Evolutionary conservation across 495 filamentous ascomycete genomes (phyloP).

Genomic region (Collariella sp.): DNA sequence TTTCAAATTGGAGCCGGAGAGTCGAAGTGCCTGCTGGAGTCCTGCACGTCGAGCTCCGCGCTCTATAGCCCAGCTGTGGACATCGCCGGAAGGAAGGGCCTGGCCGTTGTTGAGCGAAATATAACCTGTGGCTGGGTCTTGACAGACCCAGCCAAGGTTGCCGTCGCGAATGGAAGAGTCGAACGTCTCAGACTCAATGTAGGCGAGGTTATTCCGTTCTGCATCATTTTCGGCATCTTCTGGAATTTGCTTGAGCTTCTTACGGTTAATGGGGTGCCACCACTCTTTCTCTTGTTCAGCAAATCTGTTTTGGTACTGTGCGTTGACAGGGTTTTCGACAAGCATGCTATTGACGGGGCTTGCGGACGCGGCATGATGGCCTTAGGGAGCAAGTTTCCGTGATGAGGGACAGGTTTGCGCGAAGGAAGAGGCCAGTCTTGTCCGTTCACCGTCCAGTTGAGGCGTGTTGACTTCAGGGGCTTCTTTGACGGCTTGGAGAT

Average conservation of each 20-base stretch:
- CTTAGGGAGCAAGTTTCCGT: constrained; percentile 6
- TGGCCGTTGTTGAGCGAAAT: constrained; percentile 11
- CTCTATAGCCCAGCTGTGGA: constrained; percentile 14
- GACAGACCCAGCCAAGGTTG: background rate
- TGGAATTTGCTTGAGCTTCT: background rate
- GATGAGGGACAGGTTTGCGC: background rate
- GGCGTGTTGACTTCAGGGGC: constrained; percentile 15
- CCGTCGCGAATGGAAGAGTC: background rate
- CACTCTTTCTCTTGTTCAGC: background rate
- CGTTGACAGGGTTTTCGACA: background rate
- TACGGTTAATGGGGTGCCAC: background rate
- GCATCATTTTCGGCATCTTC: background rate
- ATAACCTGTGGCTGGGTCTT: constrained; percentile 5
- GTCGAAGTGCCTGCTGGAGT: constrained; percentile 31
- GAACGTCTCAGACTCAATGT: constrained; percentile 11
- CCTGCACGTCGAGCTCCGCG: constrained; percentile 36
- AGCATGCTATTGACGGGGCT: constrained; percentile 14
- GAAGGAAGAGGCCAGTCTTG: constrained; percentile 14
- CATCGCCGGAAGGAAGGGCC: background rate
- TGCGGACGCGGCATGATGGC: background rate
- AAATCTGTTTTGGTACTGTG: background rate
- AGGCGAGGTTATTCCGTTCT: constrained; percentile 5
- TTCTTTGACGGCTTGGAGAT: constrained; percentile 3
- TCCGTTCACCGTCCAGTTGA: constrained; percentile 13
- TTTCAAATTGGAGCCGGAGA: constrained; percentile 19